Conservation (phyloP, 164 flowering plant species). For the Berberis thunbergii region DNA sequence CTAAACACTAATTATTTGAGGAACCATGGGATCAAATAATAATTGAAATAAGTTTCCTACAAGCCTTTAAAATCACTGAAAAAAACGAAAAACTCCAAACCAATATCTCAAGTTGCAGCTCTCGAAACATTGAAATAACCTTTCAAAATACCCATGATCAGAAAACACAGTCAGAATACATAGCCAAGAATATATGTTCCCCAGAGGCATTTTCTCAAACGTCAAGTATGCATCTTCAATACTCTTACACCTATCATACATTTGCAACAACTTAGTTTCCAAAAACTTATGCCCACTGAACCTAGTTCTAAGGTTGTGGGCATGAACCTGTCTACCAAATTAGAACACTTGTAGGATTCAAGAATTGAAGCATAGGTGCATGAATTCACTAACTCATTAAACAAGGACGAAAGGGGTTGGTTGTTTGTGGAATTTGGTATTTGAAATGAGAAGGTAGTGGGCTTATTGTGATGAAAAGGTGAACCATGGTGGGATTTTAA, state of each 20-base stretch:
- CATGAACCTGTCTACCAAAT: slow-evolving; percentile 46
- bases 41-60: slow-evolving; percentile 4
- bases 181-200: slow-evolving; percentile 56
- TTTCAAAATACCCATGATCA: slow-evolving; percentile 37
- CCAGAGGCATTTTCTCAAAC: slow-evolving; percentile 56
- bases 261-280: background rate
- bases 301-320: slow-evolving; percentile 44
- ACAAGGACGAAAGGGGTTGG: background rate
- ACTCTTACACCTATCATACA: too few relatives aligned
- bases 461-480: too few relatives aligned
- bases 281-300: slow-evolving; percentile 45
- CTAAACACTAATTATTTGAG: too few relatives aligned
- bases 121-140: slow-evolving; percentile 27
- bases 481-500: too few relatives aligned
- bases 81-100: slow-evolving; percentile 54
- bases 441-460: too few relatives aligned
- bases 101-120: slow-evolving; percentile 26
- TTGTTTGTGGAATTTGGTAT: too few relatives aligned
- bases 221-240: slow-evolving; percentile 13
- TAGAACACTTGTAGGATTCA: slow-evolving; percentile 37
- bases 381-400: slow-evolving; percentile 23
- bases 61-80: slow-evolving; percentile 50
- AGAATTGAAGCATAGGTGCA: slow-evolving; percentile 39
- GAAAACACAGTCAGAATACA: slow-evolving; percentile 35
- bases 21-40: too few relatives aligned